phyloP scores from a whole-genome alignment of 495 filamentous ascomycete genomes.

The Daldinia caldariorum region DNA sequence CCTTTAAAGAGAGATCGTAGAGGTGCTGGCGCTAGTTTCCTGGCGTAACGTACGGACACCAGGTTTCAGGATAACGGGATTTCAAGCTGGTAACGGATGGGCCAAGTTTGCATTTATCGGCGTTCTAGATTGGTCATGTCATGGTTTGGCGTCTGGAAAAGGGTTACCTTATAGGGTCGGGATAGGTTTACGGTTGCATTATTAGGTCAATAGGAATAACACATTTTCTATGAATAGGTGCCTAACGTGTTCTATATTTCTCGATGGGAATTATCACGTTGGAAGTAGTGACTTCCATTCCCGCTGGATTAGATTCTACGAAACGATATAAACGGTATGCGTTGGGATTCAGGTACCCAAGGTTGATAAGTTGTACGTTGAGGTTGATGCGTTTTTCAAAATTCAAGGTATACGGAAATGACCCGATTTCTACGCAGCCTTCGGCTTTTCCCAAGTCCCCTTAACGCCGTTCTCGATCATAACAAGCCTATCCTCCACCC shows the following conservation, averaged over 20 bases:
- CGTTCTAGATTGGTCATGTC: conserved; percentile 27
- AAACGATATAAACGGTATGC: background rate
- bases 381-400: background rate
- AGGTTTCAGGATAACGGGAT: conserved; percentile 5
- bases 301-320: background rate
- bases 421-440: conserved; percentile 24
- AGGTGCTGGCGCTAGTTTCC: conserved; percentile 63
- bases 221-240: background rate
- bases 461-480: conserved; percentile 37
- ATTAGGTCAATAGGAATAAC: conserved; percentile 27
- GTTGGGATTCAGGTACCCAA: background rate
- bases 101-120: conserved; percentile 31
- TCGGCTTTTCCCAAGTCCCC: conserved; percentile 40
- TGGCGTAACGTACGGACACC: conserved; percentile 51
- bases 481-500: conserved; percentile 50
- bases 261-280: background rate
- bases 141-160: conserved; percentile 28
- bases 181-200: conserved; percentile 40
- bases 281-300: background rate
- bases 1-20: conserved; percentile 84
- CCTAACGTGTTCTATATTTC: background rate
- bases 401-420: background rate
- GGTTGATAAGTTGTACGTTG: background rate
- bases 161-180: conserved; percentile 8
- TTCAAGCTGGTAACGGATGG: conserved; percentile 27